Conservation (phyloP, 1,284 basidiomycete genomes). For the Malassezia cuniculi region DNA sequence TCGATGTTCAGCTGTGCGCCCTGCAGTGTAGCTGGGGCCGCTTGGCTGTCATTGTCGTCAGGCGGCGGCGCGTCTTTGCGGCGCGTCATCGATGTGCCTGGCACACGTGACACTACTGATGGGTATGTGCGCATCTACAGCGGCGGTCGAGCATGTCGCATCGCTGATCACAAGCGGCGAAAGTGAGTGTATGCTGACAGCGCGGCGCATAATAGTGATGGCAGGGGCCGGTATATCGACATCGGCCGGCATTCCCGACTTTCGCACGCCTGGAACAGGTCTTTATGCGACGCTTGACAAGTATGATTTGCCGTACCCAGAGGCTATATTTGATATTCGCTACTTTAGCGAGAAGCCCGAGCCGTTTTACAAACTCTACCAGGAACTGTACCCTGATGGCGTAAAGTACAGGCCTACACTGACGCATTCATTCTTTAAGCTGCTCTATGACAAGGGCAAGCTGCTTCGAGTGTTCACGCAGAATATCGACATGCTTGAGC, state of each 20-base stretch:
- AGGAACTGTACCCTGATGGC: slow-evolving; percentile 71
- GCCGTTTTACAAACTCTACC: slow-evolving; percentile 48
- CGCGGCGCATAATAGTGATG: slow-evolving; percentile 47
- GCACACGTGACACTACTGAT: too few species aligned
- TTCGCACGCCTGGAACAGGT: slow-evolving; percentile 49
- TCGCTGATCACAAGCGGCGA: slow-evolving; percentile 1
- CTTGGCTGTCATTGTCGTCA: neutral
- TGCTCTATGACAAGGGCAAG: slow-evolving; percentile 57
- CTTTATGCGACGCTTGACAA: slow-evolving; percentile 51
- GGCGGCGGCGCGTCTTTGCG: neutral
- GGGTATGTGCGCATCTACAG: too few species aligned
- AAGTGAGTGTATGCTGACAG: slow-evolving; percentile 2
- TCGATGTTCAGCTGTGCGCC: slow-evolving; percentile 1
- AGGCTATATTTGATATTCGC: slow-evolving; percentile 52
- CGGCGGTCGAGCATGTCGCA: slow-evolving; percentile 3
- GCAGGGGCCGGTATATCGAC: slow-evolving; percentile 51
- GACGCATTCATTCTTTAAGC: slow-evolving; percentile 76
- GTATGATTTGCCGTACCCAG: slow-evolving; percentile 51
- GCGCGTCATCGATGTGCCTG: too few species aligned
- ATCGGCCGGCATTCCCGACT: slow-evolving; percentile 48
- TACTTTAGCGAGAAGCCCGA: slow-evolving; percentile 46
- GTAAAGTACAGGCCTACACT: slow-evolving; percentile 66
- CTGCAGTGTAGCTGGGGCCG: neutral
- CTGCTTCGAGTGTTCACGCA: slow-evolving; percentile 71
- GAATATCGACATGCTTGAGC: slow-evolving; percentile 72